A percentile compares a stretch with the other conserved stretches of the same genome.
Evolutionary conservation across 139 green algal genomes (phyloP).

Genomic region (Asterochloris erici): DNA sequence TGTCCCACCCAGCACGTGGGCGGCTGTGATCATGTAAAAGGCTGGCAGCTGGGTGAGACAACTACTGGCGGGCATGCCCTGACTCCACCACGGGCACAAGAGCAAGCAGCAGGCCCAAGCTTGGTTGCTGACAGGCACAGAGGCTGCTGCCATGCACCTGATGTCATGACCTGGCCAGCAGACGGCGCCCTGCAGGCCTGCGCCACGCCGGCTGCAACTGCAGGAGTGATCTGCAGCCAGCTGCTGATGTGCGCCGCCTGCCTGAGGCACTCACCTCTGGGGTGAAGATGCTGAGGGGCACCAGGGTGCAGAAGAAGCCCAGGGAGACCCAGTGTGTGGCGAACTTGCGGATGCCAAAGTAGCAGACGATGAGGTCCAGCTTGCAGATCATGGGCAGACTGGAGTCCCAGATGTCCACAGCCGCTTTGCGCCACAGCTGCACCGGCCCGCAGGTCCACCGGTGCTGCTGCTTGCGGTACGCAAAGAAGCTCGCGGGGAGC

Average conservation of each 20-base stretch:
- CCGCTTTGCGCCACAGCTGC: conserved; percentile 68
- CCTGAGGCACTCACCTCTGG: conserved; percentile 42
- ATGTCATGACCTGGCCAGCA: too few species aligned
- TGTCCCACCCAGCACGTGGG: neutral
- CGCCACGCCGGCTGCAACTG: too few species aligned
- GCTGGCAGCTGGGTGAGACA: neutral
- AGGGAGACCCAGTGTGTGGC: conserved; percentile 77
- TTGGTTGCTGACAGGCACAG: too few species aligned
- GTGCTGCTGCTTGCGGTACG: conserved; percentile 98
- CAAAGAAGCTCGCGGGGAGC: conserved; percentile 87
- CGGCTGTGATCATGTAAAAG: neutral
- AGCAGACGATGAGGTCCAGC: conserved; percentile 73
- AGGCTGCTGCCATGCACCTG: too few species aligned
- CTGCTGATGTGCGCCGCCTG: too few species aligned
- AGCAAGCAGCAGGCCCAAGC: too few species aligned
- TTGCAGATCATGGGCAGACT: conserved; percentile 53
- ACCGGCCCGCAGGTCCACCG: conserved; percentile 85
- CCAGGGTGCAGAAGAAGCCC: conserved; percentile 81
- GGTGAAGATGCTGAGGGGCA: conserved; percentile 66
- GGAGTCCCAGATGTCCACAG: conserved; percentile 59
- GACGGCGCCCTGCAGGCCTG: too few species aligned
- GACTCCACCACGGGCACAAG: too few species aligned
- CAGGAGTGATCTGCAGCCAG: too few species aligned
- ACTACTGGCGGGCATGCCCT: too few species aligned
- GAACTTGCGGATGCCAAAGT: conserved; percentile 79